Conservation (phyloP, 225 moss, liverwort and hornwort genomes). For the Ulota crispa region DNA sequence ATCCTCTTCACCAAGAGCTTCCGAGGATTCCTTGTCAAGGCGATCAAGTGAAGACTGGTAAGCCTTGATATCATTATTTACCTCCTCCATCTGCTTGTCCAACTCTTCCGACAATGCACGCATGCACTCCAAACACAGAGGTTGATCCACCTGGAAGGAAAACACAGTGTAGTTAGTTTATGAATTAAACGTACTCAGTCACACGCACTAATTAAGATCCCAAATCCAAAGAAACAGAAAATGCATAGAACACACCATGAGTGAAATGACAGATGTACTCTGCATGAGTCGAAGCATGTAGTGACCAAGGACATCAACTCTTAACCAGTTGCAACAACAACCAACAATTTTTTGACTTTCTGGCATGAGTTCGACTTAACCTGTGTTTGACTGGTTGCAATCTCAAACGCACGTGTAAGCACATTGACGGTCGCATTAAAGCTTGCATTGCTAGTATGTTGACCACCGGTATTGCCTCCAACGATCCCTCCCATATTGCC, state of each 20-base stretch:
- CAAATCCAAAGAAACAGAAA: background rate
- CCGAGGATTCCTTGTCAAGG: constrained; percentile 75
- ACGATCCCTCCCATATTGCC: constrained; percentile 49
- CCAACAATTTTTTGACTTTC: background rate
- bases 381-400: constrained; percentile 93
- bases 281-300: background rate
- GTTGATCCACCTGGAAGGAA: constrained; percentile 80
- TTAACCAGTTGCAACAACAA: background rate
- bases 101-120: constrained; percentile 81
- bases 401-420: constrained; percentile 89
- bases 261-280: background rate
- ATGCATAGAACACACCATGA: background rate
- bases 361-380: constrained; percentile 30
- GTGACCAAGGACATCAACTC: background rate
- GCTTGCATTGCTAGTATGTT: constrained; percentile 91
- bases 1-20: constrained; percentile 90
- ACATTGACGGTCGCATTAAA: constrained; percentile 96
- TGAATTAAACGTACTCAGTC: background rate
- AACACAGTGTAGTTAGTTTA: background rate
- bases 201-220: background rate
- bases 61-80: constrained; percentile 87
- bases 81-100: constrained; percentile 95
- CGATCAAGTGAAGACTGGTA: constrained; percentile 86
- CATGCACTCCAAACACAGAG: constrained; percentile 98
- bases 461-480: constrained; percentile 54